These are phyloP conservation scores for Spirogloea muscicola DNA, from an alignment of 139 green algal genomes.

Conservation along the genomic window DNA sequence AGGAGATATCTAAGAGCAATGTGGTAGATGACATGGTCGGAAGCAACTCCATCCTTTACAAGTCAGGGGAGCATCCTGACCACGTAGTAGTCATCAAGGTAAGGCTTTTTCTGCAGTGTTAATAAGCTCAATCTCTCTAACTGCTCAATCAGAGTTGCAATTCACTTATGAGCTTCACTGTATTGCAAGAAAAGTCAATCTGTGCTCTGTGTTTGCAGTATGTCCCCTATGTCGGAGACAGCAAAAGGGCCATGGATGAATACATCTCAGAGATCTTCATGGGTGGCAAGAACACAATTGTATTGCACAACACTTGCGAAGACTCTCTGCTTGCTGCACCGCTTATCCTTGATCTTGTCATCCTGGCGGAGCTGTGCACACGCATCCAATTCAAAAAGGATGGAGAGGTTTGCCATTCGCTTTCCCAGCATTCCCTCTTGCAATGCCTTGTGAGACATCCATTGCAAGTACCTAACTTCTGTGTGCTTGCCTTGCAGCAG, in stretches of 20 bases:
- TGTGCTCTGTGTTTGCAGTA: slow-evolving; percentile 58
- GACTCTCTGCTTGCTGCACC: slow-evolving; percentile 94
- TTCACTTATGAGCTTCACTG: no score
- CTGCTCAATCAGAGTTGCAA: not conserved
- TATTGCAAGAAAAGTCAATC: not conserved
- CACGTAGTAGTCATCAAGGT: slow-evolving; percentile 98
- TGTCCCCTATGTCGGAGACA: slow-evolving; percentile 94
- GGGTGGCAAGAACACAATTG: slow-evolving; percentile 94
- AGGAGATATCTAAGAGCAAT: slow-evolving; percentile 97
- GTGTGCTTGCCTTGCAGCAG: no score
- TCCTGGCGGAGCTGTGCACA: slow-evolving; percentile 90
- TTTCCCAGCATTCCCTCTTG: no score
- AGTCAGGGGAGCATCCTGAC: slow-evolving; percentile 91
- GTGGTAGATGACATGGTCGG: slow-evolving; percentile 99
- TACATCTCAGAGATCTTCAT: slow-evolving; percentile 96
- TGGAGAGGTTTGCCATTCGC: no score
- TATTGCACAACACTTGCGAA: slow-evolving; percentile 99
- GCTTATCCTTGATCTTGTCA: slow-evolving; percentile 97
- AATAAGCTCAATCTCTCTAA: not conserved
- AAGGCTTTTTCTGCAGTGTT: not conserved
- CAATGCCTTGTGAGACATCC: no score
- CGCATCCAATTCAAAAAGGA: slow-evolving; percentile 83
- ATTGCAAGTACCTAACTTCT: no score
- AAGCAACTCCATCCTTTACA: slow-evolving; percentile 91
- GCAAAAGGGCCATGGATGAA: slow-evolving; percentile 98